Evolutionary conservation across 805 yeast species (phyloP).

Genomic region (Kodamaea kakaduensis): DNA sequence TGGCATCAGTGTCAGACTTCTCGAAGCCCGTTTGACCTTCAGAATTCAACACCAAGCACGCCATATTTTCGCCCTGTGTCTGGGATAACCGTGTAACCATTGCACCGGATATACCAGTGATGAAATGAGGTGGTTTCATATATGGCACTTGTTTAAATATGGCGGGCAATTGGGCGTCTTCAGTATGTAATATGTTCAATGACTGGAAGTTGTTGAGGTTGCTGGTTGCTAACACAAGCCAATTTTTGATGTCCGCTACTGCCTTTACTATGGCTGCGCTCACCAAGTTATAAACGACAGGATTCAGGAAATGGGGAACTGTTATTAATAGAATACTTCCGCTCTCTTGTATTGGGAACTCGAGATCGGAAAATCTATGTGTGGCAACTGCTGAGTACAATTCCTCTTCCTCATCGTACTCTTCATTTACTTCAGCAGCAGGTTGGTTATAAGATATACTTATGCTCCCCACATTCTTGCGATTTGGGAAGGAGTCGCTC

Average conservation of each 20-base stretch:
- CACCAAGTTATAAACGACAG: slow-evolving; percentile 29
- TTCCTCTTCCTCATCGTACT: slow-evolving; percentile 50
- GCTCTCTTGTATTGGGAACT: slow-evolving; percentile 21
- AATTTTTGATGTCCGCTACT: slow-evolving; percentile 8
- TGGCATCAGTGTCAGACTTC: slow-evolving; percentile 43
- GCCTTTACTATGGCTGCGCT: slow-evolving; percentile 17
- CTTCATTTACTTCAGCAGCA: slow-evolving; percentile 22
- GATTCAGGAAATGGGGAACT: slow-evolving; percentile 36
- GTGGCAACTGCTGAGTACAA: slow-evolving; percentile 35
- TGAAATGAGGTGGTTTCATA: slow-evolving; percentile 57
- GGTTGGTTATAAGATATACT: slow-evolving; percentile 10
- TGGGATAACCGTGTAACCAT: slow-evolving; percentile 24
- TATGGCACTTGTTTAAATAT: slow-evolving; percentile 17
- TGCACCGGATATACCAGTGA: slow-evolving; percentile 57
- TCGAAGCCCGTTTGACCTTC: slow-evolving; percentile 64
- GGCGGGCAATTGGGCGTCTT: slow-evolving; percentile 3
- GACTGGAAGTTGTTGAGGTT: slow-evolving; percentile 28
- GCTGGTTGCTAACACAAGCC: slow-evolving; percentile 38
- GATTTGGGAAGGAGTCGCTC: slow-evolving; percentile 12
- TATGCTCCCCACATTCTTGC: slow-evolving; percentile 16
- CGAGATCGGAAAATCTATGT: slow-evolving; percentile 19
- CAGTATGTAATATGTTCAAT: slow-evolving; percentile 18
- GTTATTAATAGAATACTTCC: slow-evolving; percentile 14
- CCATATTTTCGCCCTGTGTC: slow-evolving; percentile 1
- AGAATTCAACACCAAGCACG: slow-evolving; percentile 41